Percentiles rank a stretch among this genome's conserved stretches.
These are phyloP conservation scores for Scedosporium boydii DNA, from an alignment of 2,329 filamentous ascomycete genomes.

Conservation along the genomic window DNA sequence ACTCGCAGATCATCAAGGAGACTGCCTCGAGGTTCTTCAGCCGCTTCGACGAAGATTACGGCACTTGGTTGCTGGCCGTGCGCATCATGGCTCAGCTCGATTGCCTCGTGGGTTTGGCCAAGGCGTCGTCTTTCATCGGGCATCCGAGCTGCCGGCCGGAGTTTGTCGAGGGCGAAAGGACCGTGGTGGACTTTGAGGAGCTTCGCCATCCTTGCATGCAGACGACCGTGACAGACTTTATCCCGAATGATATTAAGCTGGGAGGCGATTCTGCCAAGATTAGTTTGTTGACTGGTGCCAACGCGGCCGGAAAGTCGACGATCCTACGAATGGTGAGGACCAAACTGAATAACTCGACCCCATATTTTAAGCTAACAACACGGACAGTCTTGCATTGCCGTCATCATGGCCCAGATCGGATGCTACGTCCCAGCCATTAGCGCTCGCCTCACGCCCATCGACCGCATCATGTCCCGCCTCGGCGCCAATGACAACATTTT, in stretches of 20 bases:
- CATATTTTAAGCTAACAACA: slow-evolving; percentile 16
- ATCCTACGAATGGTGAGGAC: slow-evolving; percentile 76
- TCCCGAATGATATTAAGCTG: slow-evolving; percentile 85
- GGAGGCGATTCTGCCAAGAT: slow-evolving; percentile 78
- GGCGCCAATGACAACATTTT: slow-evolving; percentile 99
- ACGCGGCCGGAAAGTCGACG: slow-evolving; percentile 95
- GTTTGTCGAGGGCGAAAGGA: slow-evolving; percentile 80
- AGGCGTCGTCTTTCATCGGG: slow-evolving; percentile 74
- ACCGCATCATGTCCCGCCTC: slow-evolving; percentile 96
- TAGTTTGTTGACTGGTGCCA: slow-evolving; percentile 86
- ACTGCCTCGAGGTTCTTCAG: slow-evolving; percentile 74
- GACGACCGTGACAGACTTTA: slow-evolving; percentile 83
- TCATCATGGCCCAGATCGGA: slow-evolving; percentile 95
- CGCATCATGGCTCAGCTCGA: slow-evolving; percentile 87
- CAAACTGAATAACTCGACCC: neutral
- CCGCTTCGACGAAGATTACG: slow-evolving; percentile 81
- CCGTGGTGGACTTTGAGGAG: slow-evolving; percentile 83
- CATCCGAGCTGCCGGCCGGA: slow-evolving; percentile 78
- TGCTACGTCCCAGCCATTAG: slow-evolving; percentile 81
- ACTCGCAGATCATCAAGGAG: slow-evolving; percentile 82
- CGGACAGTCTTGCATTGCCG: slow-evolving; percentile 74
- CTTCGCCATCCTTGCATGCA: slow-evolving; percentile 93
- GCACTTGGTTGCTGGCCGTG: slow-evolving; percentile 79
- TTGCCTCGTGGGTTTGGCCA: slow-evolving; percentile 87
- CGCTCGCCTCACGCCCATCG: slow-evolving; percentile 78